A percentile compares a stretch with the other conserved stretches of the same genome.
phyloP scores from a whole-genome alignment of 495 filamentous ascomycete genomes.

The Xylaria acuta region DNA sequence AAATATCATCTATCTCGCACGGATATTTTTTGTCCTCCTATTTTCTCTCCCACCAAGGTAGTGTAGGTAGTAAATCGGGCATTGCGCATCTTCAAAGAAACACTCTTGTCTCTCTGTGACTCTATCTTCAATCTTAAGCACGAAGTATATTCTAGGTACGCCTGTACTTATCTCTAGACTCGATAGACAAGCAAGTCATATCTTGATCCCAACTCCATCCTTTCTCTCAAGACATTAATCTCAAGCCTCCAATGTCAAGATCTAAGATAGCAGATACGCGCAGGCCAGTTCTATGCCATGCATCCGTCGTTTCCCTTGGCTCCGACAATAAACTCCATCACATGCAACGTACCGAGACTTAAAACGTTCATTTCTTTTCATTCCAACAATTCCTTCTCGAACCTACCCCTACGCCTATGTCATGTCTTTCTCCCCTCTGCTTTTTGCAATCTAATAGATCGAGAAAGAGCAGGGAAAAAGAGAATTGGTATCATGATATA shows the following conservation, averaged over 20 bases:
- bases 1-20: background rate
- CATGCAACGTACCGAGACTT: background rate
- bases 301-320: background rate
- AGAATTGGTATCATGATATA: constrained; percentile 13
- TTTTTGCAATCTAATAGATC: background rate
- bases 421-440: background rate
- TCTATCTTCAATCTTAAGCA: background rate
- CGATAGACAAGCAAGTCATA: background rate
- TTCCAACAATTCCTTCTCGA: background rate
- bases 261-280: background rate
- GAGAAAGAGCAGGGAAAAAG: background rate
- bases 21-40: background rate
- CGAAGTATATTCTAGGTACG: background rate
- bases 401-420: background rate
- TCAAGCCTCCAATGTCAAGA: background rate
- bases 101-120: background rate
- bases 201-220: background rate
- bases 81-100: background rate
- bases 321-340: background rate
- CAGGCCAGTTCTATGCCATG: background rate
- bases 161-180: background rate
- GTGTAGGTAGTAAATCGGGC: background rate
- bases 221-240: background rate
- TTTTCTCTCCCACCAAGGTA: background rate
- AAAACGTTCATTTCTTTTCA: constrained; percentile 6